Percentiles rank a stretch among this genome's conserved stretches.
phyloP scores from a whole-genome alignment of 768 basidiomycete species.

The Suillus tomentosus region DNA sequence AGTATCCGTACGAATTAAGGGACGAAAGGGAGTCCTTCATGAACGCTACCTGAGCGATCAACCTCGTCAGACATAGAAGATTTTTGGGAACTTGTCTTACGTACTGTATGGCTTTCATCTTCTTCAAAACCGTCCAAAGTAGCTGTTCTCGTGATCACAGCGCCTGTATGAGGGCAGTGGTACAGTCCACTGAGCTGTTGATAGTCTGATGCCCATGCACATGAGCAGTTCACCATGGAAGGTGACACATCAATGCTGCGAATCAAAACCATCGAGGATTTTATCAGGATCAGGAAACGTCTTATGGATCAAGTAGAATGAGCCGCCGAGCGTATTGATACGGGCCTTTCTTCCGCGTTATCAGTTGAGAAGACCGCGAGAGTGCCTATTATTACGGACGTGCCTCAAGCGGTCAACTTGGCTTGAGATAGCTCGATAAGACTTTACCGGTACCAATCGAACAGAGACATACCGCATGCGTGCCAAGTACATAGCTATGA shows the following conservation, averaged over 20 bases:
- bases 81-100: slow-evolving; percentile 18
- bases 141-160: slow-evolving; percentile 79
- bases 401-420: background rate
- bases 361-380: background rate
- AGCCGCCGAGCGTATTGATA: background rate
- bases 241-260: slow-evolving; percentile 59
- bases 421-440: slow-evolving; percentile 3
- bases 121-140: slow-evolving; percentile 74
- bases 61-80: slow-evolving; percentile 5
- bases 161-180: slow-evolving; percentile 67
- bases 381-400: background rate
- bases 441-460: background rate
- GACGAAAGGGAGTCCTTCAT: slow-evolving; percentile 53
- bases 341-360: background rate
- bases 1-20: slow-evolving; percentile 87
- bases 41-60: slow-evolving; percentile 57
- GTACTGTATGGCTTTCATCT: slow-evolving; percentile 60
- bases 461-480: background rate
- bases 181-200: slow-evolving; percentile 67
- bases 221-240: slow-evolving; percentile 76
- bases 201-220: slow-evolving; percentile 76
- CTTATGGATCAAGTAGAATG: background rate
- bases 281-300: background rate
- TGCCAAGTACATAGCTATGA: background rate
- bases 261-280: slow-evolving; percentile 36